These are phyloP conservation scores for Talaromyces pinophilus DNA, from an alignment of 2,329 filamentous ascomycete species.

Conservation along the genomic window DNA sequence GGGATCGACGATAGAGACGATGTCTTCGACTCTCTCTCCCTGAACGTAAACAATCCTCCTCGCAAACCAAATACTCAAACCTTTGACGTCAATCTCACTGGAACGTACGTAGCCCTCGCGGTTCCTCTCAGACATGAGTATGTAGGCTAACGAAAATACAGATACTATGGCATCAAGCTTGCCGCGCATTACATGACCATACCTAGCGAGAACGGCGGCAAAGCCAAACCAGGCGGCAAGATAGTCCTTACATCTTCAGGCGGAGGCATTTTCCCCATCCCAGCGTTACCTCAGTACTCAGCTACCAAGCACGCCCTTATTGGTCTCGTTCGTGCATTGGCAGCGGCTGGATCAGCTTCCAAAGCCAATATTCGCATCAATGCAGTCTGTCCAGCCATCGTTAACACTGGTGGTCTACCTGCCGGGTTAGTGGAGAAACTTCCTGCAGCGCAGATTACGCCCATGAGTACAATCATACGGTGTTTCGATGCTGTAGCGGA, in stretches of 20 bases:
- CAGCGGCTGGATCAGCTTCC: not conserved
- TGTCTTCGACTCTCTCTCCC: not conserved
- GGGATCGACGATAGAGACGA: slow-evolving; percentile 1
- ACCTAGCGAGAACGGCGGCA: not conserved
- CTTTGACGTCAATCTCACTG: not conserved
- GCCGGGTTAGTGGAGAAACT: not conserved
- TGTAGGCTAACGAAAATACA: not conserved
- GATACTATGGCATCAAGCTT: slow-evolving; percentile 3
- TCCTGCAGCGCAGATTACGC: slow-evolving; percentile 4
- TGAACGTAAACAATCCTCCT: not conserved
- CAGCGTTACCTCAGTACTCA: slow-evolving; percentile 6
- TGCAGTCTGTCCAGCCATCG: slow-evolving; percentile 1
- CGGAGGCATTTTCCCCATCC: slow-evolving; percentile 4
- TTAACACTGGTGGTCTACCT: slow-evolving; percentile 5
- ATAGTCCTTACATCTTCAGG: slow-evolving; percentile 8
- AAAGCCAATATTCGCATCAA: slow-evolving; percentile 9
- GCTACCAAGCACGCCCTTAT: slow-evolving; percentile 6
- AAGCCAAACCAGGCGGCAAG: not conserved
- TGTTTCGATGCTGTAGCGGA: slow-evolving; percentile 1
- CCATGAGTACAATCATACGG: slow-evolving; percentile 2
- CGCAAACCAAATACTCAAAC: not conserved
- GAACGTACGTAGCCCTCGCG: not conserved
- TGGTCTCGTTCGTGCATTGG: not conserved
- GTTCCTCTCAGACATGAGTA: not conserved
- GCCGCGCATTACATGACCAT: slow-evolving; percentile 6